These are phyloP conservation scores for Yamadazyma olivae DNA, from an alignment of 805 yeast species.

Conservation along the genomic window DNA sequence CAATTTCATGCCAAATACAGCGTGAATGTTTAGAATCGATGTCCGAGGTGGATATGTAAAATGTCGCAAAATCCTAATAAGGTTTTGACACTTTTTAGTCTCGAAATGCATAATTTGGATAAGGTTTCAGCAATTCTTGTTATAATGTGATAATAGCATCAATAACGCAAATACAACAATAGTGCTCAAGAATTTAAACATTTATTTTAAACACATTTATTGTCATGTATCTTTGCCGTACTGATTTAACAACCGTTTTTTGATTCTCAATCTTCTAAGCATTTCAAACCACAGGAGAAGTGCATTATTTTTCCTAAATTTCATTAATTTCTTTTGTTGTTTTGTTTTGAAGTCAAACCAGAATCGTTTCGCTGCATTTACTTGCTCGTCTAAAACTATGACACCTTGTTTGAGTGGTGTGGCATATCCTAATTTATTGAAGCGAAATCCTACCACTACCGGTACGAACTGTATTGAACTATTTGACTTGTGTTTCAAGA, in stretches of 20 bases:
- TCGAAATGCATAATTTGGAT: no score
- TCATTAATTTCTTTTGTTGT: slow-evolving; percentile 5
- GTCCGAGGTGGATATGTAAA: no score
- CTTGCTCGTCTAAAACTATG: slow-evolving; percentile 18
- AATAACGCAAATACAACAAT: no score
- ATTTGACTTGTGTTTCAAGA: slow-evolving; percentile 14
- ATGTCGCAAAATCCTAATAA: no score
- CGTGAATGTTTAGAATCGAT: no score
- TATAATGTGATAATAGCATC: no score
- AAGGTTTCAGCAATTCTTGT: no score
- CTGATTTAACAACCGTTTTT: slow-evolving; percentile 5
- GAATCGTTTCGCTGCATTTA: slow-evolving; percentile 15
- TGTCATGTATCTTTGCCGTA: no score
- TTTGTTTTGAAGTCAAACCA: slow-evolving; percentile 23
- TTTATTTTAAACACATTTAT: no score
- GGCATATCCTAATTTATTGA: slow-evolving; percentile 21
- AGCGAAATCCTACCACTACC: slow-evolving; percentile 29
- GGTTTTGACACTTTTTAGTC: no score
- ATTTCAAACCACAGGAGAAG: slow-evolving; percentile 14
- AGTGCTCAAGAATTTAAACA: no score
- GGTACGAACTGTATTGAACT: slow-evolving; percentile 22
- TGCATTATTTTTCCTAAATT: slow-evolving; percentile 4
- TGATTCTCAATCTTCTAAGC: slow-evolving; percentile 16
- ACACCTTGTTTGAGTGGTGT: slow-evolving; percentile 28
- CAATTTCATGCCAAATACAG: no score